A percentile compares a stretch with the other conserved stretches of the same genome.
Evolutionary conservation across 495 filamentous ascomycete genomes (phyloP).

Genomic region (Aspergillus baeticus): DNA sequence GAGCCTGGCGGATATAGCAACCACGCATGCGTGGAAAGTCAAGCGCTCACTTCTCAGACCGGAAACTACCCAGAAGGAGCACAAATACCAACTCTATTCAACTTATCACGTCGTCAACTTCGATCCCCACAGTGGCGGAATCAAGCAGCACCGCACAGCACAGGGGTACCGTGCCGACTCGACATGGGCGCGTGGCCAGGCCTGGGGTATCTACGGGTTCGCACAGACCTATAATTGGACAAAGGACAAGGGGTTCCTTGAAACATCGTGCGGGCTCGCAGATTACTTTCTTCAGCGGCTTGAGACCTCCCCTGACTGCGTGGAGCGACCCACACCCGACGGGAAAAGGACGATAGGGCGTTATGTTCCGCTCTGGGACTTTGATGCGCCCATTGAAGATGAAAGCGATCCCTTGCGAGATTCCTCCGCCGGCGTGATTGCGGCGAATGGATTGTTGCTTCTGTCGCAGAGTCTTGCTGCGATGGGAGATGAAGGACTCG

Average conservation of each 20-base stretch:
- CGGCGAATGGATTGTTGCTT: constrained; percentile 40
- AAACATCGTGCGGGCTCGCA: constrained; percentile 27
- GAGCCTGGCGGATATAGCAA: constrained; percentile 32
- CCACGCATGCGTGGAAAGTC: constrained; percentile 32
- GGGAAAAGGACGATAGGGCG: constrained; percentile 9
- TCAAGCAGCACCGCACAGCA: constrained; percentile 34
- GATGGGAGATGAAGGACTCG: not conserved
- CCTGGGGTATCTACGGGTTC: constrained; percentile 48
- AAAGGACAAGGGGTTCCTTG: constrained; percentile 32
- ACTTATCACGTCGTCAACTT: constrained; percentile 45
- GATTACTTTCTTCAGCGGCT: constrained; percentile 39
- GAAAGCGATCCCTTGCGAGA: constrained; percentile 25
- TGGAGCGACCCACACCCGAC: not conserved
- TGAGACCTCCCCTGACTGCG: constrained; percentile 8
- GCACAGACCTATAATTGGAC: constrained; percentile 46
- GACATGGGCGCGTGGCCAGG: constrained; percentile 46
- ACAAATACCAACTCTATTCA: constrained; percentile 8
- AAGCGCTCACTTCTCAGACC: constrained; percentile 6
- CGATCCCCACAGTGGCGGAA: constrained; percentile 25
- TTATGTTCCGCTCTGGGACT: constrained; percentile 34
- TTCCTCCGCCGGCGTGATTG: constrained; percentile 38
- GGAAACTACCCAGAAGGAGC: not conserved
- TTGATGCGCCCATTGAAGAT: constrained; percentile 34
- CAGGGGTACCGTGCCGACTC: constrained; percentile 43
- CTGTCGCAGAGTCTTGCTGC: constrained; percentile 26